Evolutionary conservation across 305 asterid species (phyloP), one percentile per base, ranked within the genome.

Genomic region (Rubia peregrina): DNA sequence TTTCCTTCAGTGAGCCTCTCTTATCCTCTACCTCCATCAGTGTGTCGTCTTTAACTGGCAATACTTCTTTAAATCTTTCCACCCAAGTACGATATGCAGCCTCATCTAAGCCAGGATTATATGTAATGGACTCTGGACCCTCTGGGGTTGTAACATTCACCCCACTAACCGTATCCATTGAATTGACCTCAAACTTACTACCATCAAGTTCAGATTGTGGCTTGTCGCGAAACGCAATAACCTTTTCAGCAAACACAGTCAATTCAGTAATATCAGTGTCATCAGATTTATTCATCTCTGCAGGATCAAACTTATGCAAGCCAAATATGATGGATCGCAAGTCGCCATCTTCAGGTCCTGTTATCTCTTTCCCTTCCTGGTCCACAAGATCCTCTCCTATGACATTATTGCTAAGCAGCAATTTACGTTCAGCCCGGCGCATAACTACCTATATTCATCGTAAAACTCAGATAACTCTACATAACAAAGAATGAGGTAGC

Each of bases 371-470:
- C 69, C 86, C 88, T 62, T 78, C 88, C 56, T 76, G 77, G 74
- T 86, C 89, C 72, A 70, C 70, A 73, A 51, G 74, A 67, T 81
- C 88, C 68, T 88, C 96, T 71, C 98, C 97, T 71, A 93, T 78
- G 72, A 93, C 91, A 80, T 85, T 85, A 71, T 83, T 86, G 81
- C 98, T 90, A 76, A 93, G 91, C 83, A 73, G 95, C 79, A 93
- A 79, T 80, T 93, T 93, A 86, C 92, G 80, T 68, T 87, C 83
- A 73, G 96, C 97, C 78, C 98, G 86, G 48, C 88, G 91, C 95
- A 84, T 88, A 70, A 93, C 87, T 68, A 89, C 95, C 98, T 93
- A 76, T 72, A 83, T 76, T 70, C 11, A 65, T 69, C 9, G 5
- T 61, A 71, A 74, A 72, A 51, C 62, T 80, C 76, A 81, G 73